Evolutionary conservation across 2,329 filamentous ascomycete genomes (phyloP).

Genomic region (Botrytis cinerea): DNA sequence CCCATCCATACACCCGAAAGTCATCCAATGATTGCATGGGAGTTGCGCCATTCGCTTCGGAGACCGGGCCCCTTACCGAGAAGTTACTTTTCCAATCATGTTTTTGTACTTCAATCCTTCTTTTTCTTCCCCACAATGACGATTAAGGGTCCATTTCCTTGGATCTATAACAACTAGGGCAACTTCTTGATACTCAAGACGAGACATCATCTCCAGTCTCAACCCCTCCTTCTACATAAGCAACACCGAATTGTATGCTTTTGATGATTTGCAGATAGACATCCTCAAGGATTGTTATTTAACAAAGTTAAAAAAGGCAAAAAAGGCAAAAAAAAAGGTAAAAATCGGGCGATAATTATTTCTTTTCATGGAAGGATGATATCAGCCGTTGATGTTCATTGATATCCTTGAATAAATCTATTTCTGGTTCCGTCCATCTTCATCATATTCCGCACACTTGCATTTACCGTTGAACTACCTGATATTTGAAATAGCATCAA

Average conservation of each 20-base stretch:
- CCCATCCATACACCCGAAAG: not conserved
- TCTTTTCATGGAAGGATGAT: not conserved
- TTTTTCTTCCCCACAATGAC: slow-evolving; percentile 13
- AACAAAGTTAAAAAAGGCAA: not conserved
- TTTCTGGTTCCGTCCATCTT: not conserved
- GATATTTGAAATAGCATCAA: not conserved
- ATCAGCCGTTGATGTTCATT: not conserved
- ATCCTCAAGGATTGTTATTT: not conserved
- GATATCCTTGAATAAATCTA: slow-evolving; percentile 1
- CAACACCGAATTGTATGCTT: not conserved
- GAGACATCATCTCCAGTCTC: not conserved
- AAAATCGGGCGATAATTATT: not conserved
- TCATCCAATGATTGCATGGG: slow-evolving; percentile 8
- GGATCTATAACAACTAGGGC: not conserved
- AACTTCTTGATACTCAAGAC: not conserved
- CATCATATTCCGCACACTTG: not conserved
- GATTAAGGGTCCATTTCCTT: slow-evolving; percentile 19
- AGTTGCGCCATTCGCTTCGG: not conserved
- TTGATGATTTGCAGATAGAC: not conserved
- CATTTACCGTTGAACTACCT: not conserved
- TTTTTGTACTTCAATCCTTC: not conserved
- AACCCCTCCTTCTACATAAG: not conserved
- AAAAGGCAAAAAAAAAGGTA: not conserved
- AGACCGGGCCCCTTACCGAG: slow-evolving; percentile 1
- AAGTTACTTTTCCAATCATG: not conserved